Evolutionary conservation across 1,139 yeast genomes (phyloP), one percentile per base, ranked within the genome.

Genomic region (Saccharomyces hybrid): DNA sequence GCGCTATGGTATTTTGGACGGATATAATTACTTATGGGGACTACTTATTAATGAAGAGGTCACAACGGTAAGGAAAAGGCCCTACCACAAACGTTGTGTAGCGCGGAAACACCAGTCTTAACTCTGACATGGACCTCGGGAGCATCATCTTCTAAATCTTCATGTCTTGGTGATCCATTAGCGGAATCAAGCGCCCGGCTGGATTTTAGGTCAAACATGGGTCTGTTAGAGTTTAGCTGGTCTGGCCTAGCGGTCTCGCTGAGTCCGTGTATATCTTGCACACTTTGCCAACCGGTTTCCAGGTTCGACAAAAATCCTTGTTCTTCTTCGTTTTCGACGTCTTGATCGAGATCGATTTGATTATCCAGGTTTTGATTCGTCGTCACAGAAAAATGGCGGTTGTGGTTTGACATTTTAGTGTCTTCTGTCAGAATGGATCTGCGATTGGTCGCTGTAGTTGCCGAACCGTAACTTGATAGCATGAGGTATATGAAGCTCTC

Each of bases 401-500:
- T 53, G 46, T 16, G 8, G 8, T n/a, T 20, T 32, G 13, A 9
- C n/a, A 23, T 26, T 41, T 29, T 38, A 23, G 26, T 29, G 13
- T 23, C 20, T 6, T 25, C 44, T 16, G 44, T 20, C 11, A 11
- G 8, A 0, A 38, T 38, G 11, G 44, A 38, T 8, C 44, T 38
- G 13, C 8, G 44, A 38, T 9, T 38, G 7, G 44, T 38, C 4
- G 32, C 28, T 5, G 49, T 2, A 20, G 44, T 14, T 50, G 1
- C 59, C 49, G 25, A 53, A 48, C 3, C 56, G 61, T 27, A 25
- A 4, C 64, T 61, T 0, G 78, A 71, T 2, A 71, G 64, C 5
- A 74, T 70, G 28, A 76, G 59, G 53, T 75, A 74, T 38, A 78
- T 68, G 62, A 73, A 81, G 4, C 79, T 71, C 61, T 83, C 85